phyloP scores from a whole-genome alignment of 106 monocot genomes.

The Agapanthus africanus region DNA sequence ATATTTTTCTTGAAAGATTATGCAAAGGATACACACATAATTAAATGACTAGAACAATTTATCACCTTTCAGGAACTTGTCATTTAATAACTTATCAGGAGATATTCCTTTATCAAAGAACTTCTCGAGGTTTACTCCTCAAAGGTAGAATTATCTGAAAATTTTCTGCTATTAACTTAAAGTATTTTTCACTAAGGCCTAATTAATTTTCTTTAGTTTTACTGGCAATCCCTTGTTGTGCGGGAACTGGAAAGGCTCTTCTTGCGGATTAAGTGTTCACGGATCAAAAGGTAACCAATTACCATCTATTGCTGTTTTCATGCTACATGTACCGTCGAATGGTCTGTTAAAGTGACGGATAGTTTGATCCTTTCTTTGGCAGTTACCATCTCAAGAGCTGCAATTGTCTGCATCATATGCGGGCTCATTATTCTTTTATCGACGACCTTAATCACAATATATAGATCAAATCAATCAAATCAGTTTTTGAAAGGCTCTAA shows the following conservation, averaged over 20 bases:
- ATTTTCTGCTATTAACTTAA: neutral
- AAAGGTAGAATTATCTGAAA: slow-evolving; percentile 43
- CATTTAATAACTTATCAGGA: slow-evolving; percentile 94
- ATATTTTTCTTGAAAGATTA: slow-evolving; percentile 2
- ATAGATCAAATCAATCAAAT: slow-evolving; percentile 37
- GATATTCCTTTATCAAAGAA: slow-evolving; percentile 55
- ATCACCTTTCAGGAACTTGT: slow-evolving; percentile 66
- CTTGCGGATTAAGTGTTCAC: slow-evolving; percentile 25
- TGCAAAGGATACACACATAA: neutral
- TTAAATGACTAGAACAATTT: neutral
- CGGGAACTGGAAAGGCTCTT: slow-evolving; percentile 39
- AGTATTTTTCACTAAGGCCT: neutral
- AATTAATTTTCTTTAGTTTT: slow-evolving; percentile 39
- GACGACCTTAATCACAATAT: slow-evolving; percentile 7
- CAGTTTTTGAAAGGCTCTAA: slow-evolving; percentile 30
- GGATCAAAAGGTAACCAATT: slow-evolving; percentile 44
- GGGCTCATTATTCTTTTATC: neutral
- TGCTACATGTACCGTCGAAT: neutral
- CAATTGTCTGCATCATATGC: slow-evolving; percentile 2
- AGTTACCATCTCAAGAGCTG: slow-evolving; percentile 5
- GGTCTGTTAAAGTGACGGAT: neutral
- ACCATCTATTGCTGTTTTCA: neutral
- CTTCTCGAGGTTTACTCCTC: slow-evolving; percentile 65
- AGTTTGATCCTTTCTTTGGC: neutral
- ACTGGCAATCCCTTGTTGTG: slow-evolving; percentile 70